These are phyloP conservation scores for Sporothrix humicola DNA, from an alignment of 2,329 filamentous ascomycete species.

Conservation along the genomic window DNA sequence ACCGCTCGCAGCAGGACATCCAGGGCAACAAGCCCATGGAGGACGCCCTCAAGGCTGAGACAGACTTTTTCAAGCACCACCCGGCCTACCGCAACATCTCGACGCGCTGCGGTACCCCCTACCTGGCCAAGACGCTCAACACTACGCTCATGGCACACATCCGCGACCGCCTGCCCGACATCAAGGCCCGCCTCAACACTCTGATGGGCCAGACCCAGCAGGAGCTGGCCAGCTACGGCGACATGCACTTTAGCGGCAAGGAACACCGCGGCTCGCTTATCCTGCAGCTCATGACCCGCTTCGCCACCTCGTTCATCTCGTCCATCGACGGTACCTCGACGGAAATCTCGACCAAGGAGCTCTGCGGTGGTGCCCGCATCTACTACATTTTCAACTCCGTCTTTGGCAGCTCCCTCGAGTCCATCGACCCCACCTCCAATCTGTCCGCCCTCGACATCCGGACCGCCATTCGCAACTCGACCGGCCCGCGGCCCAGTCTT, in stretches of 20 bases:
- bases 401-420: slow-evolving; percentile 94
- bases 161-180: slow-evolving; percentile 91
- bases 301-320: slow-evolving; percentile 96
- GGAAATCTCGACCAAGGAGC: slow-evolving; percentile 97
- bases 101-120: slow-evolving; percentile 89
- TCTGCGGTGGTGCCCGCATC: slow-evolving; percentile 91
- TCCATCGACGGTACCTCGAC: slow-evolving; percentile 98
- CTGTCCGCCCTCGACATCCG: slow-evolving; percentile 93
- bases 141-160: slow-evolving; percentile 96
- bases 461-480: slow-evolving; percentile 97
- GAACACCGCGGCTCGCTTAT: slow-evolving; percentile 95
- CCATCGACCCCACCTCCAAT: slow-evolving; percentile 94
- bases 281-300: slow-evolving; percentile 95
- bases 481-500: slow-evolving; percentile 89
- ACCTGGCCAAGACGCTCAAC: slow-evolving; percentile 91
- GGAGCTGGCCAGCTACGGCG: slow-evolving; percentile 95
- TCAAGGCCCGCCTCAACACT: slow-evolving; percentile 96
- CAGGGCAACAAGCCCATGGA: slow-evolving; percentile 93
- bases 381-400: slow-evolving; percentile 99
- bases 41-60: slow-evolving; percentile 86
- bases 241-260: slow-evolving; percentile 96
- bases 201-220: slow-evolving; percentile 99
- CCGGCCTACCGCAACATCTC: slow-evolving; percentile 97
- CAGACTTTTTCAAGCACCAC: slow-evolving; percentile 96
- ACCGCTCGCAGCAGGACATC: slow-evolving; percentile 97